Evolutionary conservation across 1,284 basidiomycete species (phyloP), one percentile per base, ranked within the genome.

Genomic region (Papiliotrema terrestris): DNA sequence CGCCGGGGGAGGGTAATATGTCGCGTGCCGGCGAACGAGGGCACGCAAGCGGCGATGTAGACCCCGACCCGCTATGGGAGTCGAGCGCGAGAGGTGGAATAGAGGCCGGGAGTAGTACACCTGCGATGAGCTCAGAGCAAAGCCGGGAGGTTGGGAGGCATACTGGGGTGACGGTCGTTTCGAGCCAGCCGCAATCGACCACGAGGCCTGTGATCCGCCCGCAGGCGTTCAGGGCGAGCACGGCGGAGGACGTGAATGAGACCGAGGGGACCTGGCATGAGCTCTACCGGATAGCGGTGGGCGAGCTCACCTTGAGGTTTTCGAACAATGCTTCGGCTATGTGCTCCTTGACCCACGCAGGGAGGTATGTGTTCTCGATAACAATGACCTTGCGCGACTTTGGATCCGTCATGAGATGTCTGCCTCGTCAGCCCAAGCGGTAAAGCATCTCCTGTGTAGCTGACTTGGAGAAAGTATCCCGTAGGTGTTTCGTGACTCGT

Each of bases 171-270:
- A 86, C 84, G 2, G 86, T 87, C 0, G 92, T 88, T 74, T 98
- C 93, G 1, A 95, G 81, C 71, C 94, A 86, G 0, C 95, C 96
- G 60, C 86, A 86, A 66, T 98, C 93, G 2, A 98, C 80, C 0
- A 98, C 94, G 8, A 98, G 82, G 1, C 94, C 95, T 0, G 91
- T 93, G 61, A 92, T 88, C 55, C 89, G 81, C 3, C 96, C 95
- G 1, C 86, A 84, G 1, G 92, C 86, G 54, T 96, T 80, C 15
- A 98, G 78, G 0, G 91, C 83, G 11, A 96, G 82, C 1, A 98
- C 77, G 63, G 91, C 89, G 55, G 90, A 87, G 8, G 89, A 87
- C 0, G 88, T 88, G 75, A 98, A 98, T 1, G 91, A 93, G 58
- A 98, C 83, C 1, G 89, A 92, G 2, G 94, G 93, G 23, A 92